Base-by-base conservation (phyloP, 179 eudicot genomes). In the Dionaea muscipula region DNA sequence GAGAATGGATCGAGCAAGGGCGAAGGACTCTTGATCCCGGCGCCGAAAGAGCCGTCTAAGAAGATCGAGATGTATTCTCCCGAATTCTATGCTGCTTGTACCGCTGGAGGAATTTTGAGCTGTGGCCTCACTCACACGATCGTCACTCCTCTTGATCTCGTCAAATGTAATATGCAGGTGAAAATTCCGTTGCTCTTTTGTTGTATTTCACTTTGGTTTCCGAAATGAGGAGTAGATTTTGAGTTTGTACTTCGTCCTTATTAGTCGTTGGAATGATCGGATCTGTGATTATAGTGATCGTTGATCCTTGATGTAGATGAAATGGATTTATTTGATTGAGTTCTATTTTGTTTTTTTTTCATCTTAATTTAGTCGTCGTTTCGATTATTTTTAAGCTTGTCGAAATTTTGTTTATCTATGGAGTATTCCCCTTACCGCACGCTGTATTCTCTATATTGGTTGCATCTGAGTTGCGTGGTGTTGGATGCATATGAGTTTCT, bases 101-200 rank as follows among this genome's bases (percentile, higher is more conserved):
- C 72, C 0, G 67, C 59, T 23, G 72, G 72, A 36, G 72, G 72
- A 5, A 62, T 68, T 18, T 18, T 68, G 13, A 68, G 72, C 39
- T 68, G 72, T 27, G 72, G 71, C 26, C 57, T 67, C 17, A 67
- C 71, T 38, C 71, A 67, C 37, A 67, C 55, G 62, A 44, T 61
- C 15, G 71, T 67, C 38, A 67, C 71, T 55, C 71, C 71, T 12
- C 66, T 67, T 0, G 71, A 67, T 46, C 67, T 68, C n/a, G 72
- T 68, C 63, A 68, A 68, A 45, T 62, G 72, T 56, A 68, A 68
- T 48, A 62, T 62, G 67, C 67, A 62, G 67, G 67, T 62, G 14
- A 6, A 24, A 25, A 24, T 56, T 25, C 26, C 28, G 19, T 15
- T 2, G 38, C 15, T 36, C 25, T 20, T 16, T 20, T 35, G 14